Base-by-base conservation (phyloP, 192 early-diverging fungal genomes). In the Pilaira anomala region DNA sequence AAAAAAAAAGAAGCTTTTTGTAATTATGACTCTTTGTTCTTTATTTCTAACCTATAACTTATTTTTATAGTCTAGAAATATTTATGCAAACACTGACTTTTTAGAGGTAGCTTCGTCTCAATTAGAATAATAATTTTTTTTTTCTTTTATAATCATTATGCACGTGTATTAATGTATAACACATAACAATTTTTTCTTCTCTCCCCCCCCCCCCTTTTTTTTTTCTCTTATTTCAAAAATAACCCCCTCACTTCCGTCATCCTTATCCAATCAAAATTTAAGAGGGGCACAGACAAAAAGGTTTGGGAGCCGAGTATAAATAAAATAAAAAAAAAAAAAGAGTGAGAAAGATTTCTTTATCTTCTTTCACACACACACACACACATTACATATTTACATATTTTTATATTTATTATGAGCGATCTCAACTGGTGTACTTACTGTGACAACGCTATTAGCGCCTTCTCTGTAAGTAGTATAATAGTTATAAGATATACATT, bases 371-470 rank as follows among this genome's bases (percentile, higher is more conserved):
- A 39, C 18, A 40, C 18, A 33, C 18, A 30, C n/a, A 18, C 14
- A 16, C 7, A 46, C 16, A 46, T 19, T 45, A 45, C 5, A n/a
- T 24, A 50, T 21, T 11, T 24, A 41, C 30, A 36, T 22, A 21
- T 26, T 0, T 40, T 53, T 19, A 40, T 11, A 46, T 4, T 24
- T 18, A 51, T 25, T 4, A 73, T 73, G 71, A 59, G 56, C 56
- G 59, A 74, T 59, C 62, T 62, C 29, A 72, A 74, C 55, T 74
- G 72, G 72, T 74, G 72, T 46, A 74, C 72, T 14, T 66, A 55
- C 28, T 74, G 72, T 57, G 72, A 74, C 54, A 74, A 65, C 39
- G 66, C 72, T 14, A 64, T 74, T 44, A 69, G 54, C 50, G 48
- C 67, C 22, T 69, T 69, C 42, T 74, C 72, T 22, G 72, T 74